phyloP scores from a whole-genome alignment of 768 basidiomycete species.

The Lactifluus volemus region DNA sequence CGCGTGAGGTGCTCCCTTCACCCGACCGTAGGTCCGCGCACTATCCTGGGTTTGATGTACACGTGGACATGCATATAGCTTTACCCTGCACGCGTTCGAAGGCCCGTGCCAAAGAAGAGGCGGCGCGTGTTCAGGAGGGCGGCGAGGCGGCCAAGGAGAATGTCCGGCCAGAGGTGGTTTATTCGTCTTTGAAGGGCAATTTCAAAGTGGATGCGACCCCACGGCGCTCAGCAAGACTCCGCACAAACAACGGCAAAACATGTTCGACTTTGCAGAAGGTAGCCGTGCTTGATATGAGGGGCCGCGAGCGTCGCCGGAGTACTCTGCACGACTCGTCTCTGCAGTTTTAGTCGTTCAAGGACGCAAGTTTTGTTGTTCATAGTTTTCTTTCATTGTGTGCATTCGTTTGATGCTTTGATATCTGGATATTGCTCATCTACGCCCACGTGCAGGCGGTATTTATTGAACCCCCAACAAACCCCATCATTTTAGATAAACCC shows the following conservation, averaged over 20 bases:
- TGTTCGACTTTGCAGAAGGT: neutral
- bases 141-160: slow-evolving; percentile 20
- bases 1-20: slow-evolving; percentile 11
- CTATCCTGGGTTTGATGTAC: slow-evolving; percentile 20
- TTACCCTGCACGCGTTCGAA: slow-evolving; percentile 10
- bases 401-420: neutral
- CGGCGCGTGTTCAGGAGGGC: neutral
- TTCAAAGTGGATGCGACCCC: slow-evolving; percentile 1
- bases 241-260: neutral
- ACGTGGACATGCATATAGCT: slow-evolving; percentile 17
- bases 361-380: neutral
- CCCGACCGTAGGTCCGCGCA: slow-evolving; percentile 18
- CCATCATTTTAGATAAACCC: slow-evolving; percentile 6
- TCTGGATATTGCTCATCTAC: slow-evolving; percentile 13
- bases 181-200: neutral
- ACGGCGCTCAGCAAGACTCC: slow-evolving; percentile 15
- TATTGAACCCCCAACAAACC: neutral
- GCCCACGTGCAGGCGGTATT: slow-evolving; percentile 9
- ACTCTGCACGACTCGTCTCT: slow-evolving; percentile 3
- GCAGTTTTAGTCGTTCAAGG: neutral
- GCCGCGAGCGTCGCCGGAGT: neutral
- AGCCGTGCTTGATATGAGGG: neutral
- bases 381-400: neutral
- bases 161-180: slow-evolving; percentile 1
- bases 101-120: slow-evolving; percentile 3